Base-by-base conservation (phyloP, 371 early-diverging fungal species). In the Entomophthora muscae region DNA sequence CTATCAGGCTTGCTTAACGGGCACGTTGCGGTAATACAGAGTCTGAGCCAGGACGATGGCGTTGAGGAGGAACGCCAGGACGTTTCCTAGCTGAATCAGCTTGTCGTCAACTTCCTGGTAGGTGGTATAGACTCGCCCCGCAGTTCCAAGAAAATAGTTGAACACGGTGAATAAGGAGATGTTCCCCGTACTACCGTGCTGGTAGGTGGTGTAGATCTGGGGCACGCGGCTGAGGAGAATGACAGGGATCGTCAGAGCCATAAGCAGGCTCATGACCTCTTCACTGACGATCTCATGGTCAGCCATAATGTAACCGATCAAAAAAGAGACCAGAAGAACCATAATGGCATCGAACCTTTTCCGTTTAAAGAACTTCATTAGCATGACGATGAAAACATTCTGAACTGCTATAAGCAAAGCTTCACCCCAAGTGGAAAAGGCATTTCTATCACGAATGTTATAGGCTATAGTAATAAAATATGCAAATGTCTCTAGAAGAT, bases 391-490 rank as follows among this genome's bases (percentile, higher is more conserved):
- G 21, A 83, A 64, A 53, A 86, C 64, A 71, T 94, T 91, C 71
- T 93, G 92, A 10, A 81, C 65, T 5, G 80, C 77, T 57, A 95
- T 83, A 62, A 85, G 85, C 68, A 81, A 67, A 22, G 80, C 78
- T 74, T 95, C 93, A 53, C 95, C 95, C 72, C 85, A 98, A 2
- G 96, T 95, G 33, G 86, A 87, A 67, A 95, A 91, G 31, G 96
- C 89, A 67, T 93, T 85, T 27, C 74, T 72, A 27, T 82, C 71
- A 32, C 95, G 80, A 29, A 78, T 62, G 73, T 93, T 93, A 78
- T 93, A 98, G n/a, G 87, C 83, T 17, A 94, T 70, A 0, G 82
- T 76, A 66, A 94, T 85, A 31, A 78, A 73, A 60, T 83, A 82
- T 32, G 89, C 83, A 10, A 84, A 65, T 2, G 93, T 86, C 70